Base-by-base conservation (phyloP, 1,139 yeast species). In the Yamadazyma oceani region DNA sequence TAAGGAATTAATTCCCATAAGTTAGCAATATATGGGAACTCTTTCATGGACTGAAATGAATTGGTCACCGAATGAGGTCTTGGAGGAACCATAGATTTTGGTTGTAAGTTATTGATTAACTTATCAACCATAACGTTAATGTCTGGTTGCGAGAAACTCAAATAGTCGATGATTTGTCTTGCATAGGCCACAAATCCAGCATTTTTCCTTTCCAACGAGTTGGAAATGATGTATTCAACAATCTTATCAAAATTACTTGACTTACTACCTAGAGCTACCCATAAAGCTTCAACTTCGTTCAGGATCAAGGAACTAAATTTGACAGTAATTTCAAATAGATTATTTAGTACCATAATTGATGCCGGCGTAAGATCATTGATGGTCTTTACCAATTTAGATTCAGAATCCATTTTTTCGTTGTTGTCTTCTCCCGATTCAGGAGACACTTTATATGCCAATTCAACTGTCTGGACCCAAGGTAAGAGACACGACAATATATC, bases 381-480 rank as follows among this genome's bases (percentile, higher is more conserved):
- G 7, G 43, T 32, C 23, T 14, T 39, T 7, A 35, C 37, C 15
- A 35, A 19, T 25, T 39, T 38, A 8, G 39, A 23, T 3, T 44
- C 44, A 2, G 40, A 38, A 23, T 41, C 39, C n/a, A 25, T 16
- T 23, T 34, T 42, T n/a, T 50, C 50, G 8, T n/a, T 8, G 10
- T n/a, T 14, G 4, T 41, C 35, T 16, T 32, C 41, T 17, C 34
- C 37, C 12, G 39, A 17, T 11, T 26, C 36, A 8, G 45, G 39
- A 4, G 34, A 45, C 4, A 46, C 46, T 7, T 43, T 44, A n/a
- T 75, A 63, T 32, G 74, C 73, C 38, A 90, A 69, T 34, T 80
- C 86, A 32, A 89, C 82, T 3, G 82, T 78, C 53, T 85, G 94
- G 11, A 90, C 79, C 97, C 97, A 92, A 0, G 98, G 97, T 10